Evolutionary conservation across 2,329 filamentous ascomycete species (phyloP).

Genomic region (Phialocephala sp.): DNA sequence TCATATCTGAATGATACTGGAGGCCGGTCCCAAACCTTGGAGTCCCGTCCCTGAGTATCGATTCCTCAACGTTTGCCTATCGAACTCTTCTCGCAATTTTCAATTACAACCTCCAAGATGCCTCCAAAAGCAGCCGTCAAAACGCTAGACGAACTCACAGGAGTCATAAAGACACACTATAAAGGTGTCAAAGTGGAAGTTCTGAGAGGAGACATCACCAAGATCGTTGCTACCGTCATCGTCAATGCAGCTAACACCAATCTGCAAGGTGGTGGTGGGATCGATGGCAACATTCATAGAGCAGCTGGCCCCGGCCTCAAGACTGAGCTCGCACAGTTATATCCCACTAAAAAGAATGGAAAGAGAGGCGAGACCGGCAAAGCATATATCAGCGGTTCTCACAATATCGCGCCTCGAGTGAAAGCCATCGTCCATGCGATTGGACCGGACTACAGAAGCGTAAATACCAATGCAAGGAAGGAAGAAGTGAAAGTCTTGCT

Average conservation of each 20-base stretch:
- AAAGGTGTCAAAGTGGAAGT: neutral
- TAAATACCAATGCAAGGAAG: neutral
- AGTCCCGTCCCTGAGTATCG: neutral
- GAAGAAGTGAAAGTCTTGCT: neutral
- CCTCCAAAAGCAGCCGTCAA: neutral
- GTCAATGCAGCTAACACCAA: neutral
- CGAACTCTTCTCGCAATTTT: neutral
- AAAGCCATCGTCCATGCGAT: neutral
- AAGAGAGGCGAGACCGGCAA: neutral
- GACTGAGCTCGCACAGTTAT: neutral
- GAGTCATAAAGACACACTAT: neutral
- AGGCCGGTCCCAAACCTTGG: neutral
- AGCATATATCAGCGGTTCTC: neutral
- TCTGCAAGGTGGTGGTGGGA: neutral
- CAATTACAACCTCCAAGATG: neutral
- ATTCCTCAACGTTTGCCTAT: neutral
- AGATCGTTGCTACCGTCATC: neutral
- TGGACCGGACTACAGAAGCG: neutral
- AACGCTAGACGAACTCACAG: neutral
- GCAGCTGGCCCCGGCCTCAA: neutral
- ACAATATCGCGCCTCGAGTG: neutral
- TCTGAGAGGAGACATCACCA: neutral
- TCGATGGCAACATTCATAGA: neutral
- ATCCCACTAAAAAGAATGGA: neutral
- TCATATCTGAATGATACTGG: neutral